Evolutionary conservation across 441 rosid species (phyloP).

Genomic region (Raphanus hybrid): DNA sequence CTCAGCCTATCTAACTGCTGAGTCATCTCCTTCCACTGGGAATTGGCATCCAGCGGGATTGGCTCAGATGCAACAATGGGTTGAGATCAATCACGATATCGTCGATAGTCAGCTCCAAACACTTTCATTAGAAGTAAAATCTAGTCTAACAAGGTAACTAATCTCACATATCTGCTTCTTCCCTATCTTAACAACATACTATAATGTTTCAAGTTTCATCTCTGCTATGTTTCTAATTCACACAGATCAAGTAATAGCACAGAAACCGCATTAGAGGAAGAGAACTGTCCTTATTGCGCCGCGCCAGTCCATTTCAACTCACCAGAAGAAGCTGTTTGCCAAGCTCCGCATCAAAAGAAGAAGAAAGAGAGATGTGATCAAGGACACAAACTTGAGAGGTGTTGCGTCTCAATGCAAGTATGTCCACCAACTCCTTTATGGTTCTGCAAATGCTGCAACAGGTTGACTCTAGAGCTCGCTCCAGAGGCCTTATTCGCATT

Average conservation of each 20-base stretch:
- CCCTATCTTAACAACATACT: background rate
- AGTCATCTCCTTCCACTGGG: constrained; percentile 43
- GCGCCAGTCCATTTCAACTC: constrained; percentile 69
- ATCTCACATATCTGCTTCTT: background rate
- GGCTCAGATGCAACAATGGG: constrained; percentile 83
- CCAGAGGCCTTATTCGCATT: constrained; percentile 59
- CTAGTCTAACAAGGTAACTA: constrained; percentile 52
- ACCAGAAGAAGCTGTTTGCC: constrained; percentile 72
- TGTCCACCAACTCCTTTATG: constrained; percentile 73
- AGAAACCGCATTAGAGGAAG: constrained; percentile 45
- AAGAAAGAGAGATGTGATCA: constrained; percentile 46
- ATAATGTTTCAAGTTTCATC: constrained; percentile 19
- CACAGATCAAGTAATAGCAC: constrained; percentile 47
- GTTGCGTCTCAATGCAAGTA: constrained; percentile 78
- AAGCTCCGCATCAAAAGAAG: constrained; percentile 32
- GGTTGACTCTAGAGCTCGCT: constrained; percentile 57
- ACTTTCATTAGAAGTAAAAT: constrained; percentile 52
- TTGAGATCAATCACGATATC: constrained; percentile 46
- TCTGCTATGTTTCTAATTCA: constrained; percentile 15
- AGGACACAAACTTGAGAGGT: constrained; percentile 72
- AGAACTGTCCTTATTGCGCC: constrained; percentile 71
- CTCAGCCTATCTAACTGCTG: constrained; percentile 48
- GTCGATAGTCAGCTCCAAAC: constrained; percentile 50
- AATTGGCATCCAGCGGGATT: constrained; percentile 70
- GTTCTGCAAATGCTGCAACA: constrained; percentile 89